These are phyloP conservation scores for Lodderomyces beijingensis DNA, from an alignment of 1,139 yeast species.

Conservation along the genomic window DNA sequence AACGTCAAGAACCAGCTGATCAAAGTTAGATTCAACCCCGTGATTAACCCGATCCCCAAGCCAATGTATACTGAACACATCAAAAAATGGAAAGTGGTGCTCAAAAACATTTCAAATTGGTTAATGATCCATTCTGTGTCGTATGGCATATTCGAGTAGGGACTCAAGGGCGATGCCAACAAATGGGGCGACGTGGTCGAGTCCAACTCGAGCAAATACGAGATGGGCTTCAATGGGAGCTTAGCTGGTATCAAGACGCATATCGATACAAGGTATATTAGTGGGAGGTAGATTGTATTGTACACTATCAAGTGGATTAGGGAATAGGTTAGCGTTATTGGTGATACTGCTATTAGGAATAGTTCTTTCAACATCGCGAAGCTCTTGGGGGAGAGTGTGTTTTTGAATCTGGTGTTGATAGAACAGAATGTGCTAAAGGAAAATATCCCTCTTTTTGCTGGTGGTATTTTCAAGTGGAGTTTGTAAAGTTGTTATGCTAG, in stretches of 20 bases:
- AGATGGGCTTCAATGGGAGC: conserved; percentile 1
- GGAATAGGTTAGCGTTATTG: conserved; percentile 1
- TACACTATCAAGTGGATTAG: not conserved
- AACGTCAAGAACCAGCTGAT: conserved; percentile 4
- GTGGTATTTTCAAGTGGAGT: no score
- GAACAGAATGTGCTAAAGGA: no score
- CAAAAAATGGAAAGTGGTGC: conserved; percentile 4
- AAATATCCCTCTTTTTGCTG: no score
- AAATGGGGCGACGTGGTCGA: not conserved
- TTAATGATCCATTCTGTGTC: conserved; percentile 2
- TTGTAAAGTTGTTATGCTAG: no score
- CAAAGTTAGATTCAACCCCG: conserved; percentile 1
- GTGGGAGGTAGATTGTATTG: conserved; percentile 1
- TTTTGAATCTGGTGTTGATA: no score
- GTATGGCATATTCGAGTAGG: not conserved
- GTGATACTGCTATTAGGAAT: not conserved
- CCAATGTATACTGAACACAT: conserved; percentile 3
- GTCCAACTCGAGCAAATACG: not conserved
- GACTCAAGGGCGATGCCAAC: not conserved
- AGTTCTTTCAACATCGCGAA: not conserved
- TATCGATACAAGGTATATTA: conserved; percentile 1
- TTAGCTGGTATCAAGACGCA: conserved; percentile 1
- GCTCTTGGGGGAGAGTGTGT: no score
- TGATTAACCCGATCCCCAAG: not conserved
- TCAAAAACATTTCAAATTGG: conserved; percentile 1